Evolutionary conservation across 2,329 filamentous ascomycete species (phyloP), one percentile per base, ranked within the genome.

Genomic region (Paracamarosporium sp.): DNA sequence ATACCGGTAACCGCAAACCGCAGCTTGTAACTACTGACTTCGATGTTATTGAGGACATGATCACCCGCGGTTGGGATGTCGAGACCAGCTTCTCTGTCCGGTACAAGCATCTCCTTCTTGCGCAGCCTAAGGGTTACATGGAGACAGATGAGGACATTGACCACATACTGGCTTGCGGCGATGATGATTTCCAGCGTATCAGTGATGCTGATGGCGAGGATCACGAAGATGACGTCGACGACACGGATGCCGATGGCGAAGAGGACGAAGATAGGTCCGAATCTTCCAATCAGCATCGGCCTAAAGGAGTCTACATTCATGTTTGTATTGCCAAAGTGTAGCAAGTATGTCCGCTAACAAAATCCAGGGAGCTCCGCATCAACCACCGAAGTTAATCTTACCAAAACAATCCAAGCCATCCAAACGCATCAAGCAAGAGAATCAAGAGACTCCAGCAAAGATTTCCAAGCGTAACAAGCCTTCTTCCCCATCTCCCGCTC

Each of bases 31-130:
- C 65, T 1, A 71, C 72, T 0, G 71, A 74, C 46, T 72, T 74
- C 12, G 71, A 73, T 55, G 63, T 74, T 24, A 69, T 74, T n/a
- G 71, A 75, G 30, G 71, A 73, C 20, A 66, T 74, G 59, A 46
- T 74, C 8, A 56, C 65, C 13, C 64, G 64, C 35, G 61, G 65
- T 2, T 74, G 70, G 71, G 48, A 55, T 2, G 56, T 73, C 1
- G 25, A 48, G 0, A 63, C 63, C 30, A 59, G 63, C 35, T 74
- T 75, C 53, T 45, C 57, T 7, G 65, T 72, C 11, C 62, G 69
- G n/a, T 74, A 73, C 46, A 74, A 72, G 60, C 67, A 75, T 56
- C 52, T 73, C 1, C 56, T 73, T 3, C 60, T 63, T n/a, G 57
- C 68, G 3, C 65, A 62, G 17, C 47, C 50, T 1, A 63, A 64